These are phyloP conservation scores for Mycena vitilis DNA, from an alignment of 768 basidiomycete species.

Conservation along the genomic window DNA sequence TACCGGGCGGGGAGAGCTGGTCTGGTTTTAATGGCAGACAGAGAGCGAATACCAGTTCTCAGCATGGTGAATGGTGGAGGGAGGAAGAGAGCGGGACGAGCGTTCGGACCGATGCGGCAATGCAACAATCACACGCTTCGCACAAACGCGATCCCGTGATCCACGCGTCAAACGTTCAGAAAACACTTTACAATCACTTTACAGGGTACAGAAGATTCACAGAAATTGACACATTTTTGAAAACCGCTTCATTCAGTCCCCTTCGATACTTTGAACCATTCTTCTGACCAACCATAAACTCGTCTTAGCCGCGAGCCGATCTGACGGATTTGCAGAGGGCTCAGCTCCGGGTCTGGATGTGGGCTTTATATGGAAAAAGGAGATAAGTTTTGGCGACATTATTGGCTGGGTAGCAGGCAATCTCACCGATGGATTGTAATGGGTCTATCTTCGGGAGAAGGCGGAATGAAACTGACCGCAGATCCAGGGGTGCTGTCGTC, in stretches of 20 bases:
- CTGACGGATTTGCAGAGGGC: conserved; percentile 1
- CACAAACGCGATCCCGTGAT: too few species aligned
- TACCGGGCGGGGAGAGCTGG: conserved; percentile 25
- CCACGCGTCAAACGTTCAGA: too few species aligned
- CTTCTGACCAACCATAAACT: conserved; percentile 4
- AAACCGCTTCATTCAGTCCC: background rate
- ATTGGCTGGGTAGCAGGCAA: background rate
- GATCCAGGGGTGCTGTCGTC: conserved; percentile 12
- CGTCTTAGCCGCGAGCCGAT: background rate
- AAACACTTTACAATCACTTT: too few species aligned
- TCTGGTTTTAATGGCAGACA: conserved; percentile 12
- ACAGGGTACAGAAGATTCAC: too few species aligned
- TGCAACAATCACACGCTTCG: conserved; percentile 13
- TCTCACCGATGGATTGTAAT: conserved; percentile 11
- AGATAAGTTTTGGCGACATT: background rate
- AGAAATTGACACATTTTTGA: too few species aligned
- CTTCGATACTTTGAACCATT: conserved; percentile 3
- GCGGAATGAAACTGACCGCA: conserved; percentile 2
- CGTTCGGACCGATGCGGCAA: background rate
- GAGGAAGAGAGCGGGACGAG: background rate
- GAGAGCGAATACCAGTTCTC: conserved; percentile 27
- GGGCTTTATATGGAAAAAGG: background rate
- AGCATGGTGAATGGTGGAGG: conserved; percentile 18
- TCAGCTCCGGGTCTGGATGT: conserved; percentile 11
- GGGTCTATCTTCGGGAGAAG: conserved; percentile 2